A percentile compares a stretch with the other conserved stretches of the same genome.
These are phyloP conservation scores for Halophytophthora batemanensis DNA, from an alignment of 352 stramenopile species.

Conservation along the genomic window DNA sequence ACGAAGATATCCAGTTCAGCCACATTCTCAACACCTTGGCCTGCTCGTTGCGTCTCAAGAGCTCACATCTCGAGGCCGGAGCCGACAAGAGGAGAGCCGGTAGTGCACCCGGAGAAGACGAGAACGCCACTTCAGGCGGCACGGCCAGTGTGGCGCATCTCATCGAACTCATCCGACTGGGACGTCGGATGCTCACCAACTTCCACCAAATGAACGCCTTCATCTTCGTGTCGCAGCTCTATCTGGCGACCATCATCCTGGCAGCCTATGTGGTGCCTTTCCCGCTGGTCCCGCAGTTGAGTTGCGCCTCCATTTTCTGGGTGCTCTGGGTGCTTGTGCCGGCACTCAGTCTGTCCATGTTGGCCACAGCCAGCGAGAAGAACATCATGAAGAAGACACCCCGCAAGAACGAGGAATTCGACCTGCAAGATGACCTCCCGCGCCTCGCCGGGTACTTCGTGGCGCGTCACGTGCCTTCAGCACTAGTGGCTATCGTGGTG, in stretches of 20 bases:
- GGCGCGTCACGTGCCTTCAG: slow-evolving; percentile 64
- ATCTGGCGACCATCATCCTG: slow-evolving; percentile 72
- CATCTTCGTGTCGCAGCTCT: slow-evolving; percentile 84
- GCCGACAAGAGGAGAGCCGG: slow-evolving; percentile 8
- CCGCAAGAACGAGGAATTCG: slow-evolving; percentile 78
- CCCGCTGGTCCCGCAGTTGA: slow-evolving; percentile 69
- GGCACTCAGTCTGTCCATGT: slow-evolving; percentile 70
- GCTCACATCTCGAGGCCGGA: slow-evolving; percentile 13
- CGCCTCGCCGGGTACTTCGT: slow-evolving; percentile 67
- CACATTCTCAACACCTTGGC: slow-evolving; percentile 81
- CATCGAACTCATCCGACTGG: slow-evolving; percentile 79
- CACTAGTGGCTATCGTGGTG: slow-evolving; percentile 48
- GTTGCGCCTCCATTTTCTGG: slow-evolving; percentile 80
- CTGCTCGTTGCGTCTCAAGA: slow-evolving; percentile 72
- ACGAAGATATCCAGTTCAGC: slow-evolving; percentile 79
- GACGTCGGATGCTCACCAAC: slow-evolving; percentile 79
- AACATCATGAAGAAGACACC: slow-evolving; percentile 83
- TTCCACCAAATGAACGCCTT: slow-evolving; percentile 81
- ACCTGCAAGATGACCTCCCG: slow-evolving; percentile 55
- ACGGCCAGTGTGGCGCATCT: slow-evolving; percentile 59
- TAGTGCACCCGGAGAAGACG: slow-evolving; percentile 11
- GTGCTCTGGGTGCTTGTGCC: slow-evolving; percentile 80
- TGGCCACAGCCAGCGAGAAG: slow-evolving; percentile 65
- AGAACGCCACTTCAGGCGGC: slow-evolving; percentile 27
- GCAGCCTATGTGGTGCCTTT: slow-evolving; percentile 70